Conservation (phyloP, 495 filamentous ascomycete genomes). For the Talaromyces trachyspermus region DNA sequence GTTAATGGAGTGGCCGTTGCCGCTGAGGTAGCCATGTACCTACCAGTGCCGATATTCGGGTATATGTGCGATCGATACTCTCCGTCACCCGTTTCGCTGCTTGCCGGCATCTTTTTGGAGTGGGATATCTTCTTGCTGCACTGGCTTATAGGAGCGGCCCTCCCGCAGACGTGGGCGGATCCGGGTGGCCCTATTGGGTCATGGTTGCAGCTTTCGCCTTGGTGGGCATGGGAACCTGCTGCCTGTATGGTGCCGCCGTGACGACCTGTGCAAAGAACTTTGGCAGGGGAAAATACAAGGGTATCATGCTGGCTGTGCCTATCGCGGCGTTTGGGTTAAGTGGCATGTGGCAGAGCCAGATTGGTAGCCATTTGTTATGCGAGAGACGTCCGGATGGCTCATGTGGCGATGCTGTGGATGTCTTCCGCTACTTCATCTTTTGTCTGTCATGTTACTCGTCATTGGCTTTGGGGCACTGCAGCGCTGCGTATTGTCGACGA, state of each 20-base stretch:
- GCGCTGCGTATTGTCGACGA: slow-evolving; percentile 61
- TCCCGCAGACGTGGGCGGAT: slow-evolving; percentile 45
- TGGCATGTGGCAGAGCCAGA: slow-evolving; percentile 89
- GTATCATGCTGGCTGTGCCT: slow-evolving; percentile 79
- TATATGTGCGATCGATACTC: slow-evolving; percentile 84
- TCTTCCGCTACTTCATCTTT: slow-evolving; percentile 81
- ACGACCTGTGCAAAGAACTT: slow-evolving; percentile 98
- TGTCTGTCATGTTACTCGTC: slow-evolving; percentile 55
- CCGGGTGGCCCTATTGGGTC: slow-evolving; percentile 63
- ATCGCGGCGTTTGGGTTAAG: slow-evolving; percentile 91
- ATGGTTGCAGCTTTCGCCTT: slow-evolving; percentile 80
- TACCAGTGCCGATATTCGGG: slow-evolving; percentile 81
- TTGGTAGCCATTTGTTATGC: slow-evolving; percentile 72
- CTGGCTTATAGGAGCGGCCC: slow-evolving; percentile 63
- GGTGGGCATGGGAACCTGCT: slow-evolving; percentile 74
- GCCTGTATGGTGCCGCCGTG: slow-evolving; percentile 80
- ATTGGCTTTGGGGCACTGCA: slow-evolving; percentile 71
- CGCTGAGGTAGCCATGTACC: slow-evolving; percentile 79
- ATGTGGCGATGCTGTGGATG: slow-evolving; percentile 68
- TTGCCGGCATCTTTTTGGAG: slow-evolving; percentile 69
- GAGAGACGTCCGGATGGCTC: slow-evolving; percentile 52
- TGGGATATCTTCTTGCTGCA: slow-evolving; percentile 78
- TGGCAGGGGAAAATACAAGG: slow-evolving; percentile 76
- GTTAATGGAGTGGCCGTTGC: slow-evolving; percentile 84
- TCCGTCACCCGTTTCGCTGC: slow-evolving; percentile 62